Base-by-base conservation (phyloP, 305 asterid genomes). In the Fraxinus floribunda region DNA sequence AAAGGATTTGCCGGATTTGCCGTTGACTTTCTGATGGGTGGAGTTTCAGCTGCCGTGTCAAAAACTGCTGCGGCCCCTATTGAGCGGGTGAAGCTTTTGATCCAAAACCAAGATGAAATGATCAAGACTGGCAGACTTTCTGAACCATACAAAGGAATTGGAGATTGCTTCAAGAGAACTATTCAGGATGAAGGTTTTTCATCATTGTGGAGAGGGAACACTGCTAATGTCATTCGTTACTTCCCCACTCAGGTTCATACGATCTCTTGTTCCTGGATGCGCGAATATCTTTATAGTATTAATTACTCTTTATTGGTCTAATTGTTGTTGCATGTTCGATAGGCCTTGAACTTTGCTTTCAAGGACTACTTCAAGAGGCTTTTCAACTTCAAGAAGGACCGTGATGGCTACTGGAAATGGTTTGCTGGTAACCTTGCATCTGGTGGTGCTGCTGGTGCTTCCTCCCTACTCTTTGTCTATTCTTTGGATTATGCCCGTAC, bases 361-460 rank as follows among this genome's bases (percentile, higher is more conserved):
- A 81, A 81, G 81, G 84, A 81, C 34, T 81, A 81, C 80, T 81
- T 81, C 29, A 81, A 81, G 81, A 62, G 84, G 29, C 77, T 81
- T 35, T 81, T 81, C 70, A 76, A 76, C 55, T 81, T 82, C 55
- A 82, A 57, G 72, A 82, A 77, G 72, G 41, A 38, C 10, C 41
- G 41, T 38, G 41, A 38, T 39, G 46, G 46, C 46, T 39, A 39
- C 46, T 39, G 46, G 46, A 39, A 39, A 39, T 39, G 46, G 46
- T 39, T 39, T 39, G 46, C 46, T 39, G 46, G 46, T 2, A 77
- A 77, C 78, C 82, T 82, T 34, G 84, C 80, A 35, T 81, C 84
- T 60, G 84, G 81, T 75, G 84, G 84, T 74, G 84, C 80, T 75
- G 84, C 84, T 73, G 84, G 84, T 39, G 84, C 84, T 75, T 81